Conservation (phyloP, 208 protist genomes). For the Crithidia bombi region DNA sequence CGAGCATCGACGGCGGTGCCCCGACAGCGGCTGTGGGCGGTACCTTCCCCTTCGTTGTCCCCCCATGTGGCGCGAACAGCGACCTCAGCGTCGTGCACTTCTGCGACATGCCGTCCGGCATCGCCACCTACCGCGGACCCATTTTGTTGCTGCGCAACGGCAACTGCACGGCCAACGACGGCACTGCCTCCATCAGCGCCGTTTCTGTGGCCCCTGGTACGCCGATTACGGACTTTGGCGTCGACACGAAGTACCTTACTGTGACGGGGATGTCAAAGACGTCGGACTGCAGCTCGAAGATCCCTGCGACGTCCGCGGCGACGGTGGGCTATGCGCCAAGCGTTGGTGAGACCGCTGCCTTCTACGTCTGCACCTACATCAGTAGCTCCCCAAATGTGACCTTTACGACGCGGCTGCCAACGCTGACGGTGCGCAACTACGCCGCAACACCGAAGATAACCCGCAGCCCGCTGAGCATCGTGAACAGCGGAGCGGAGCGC, state of each 20-base stretch:
- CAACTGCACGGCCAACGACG: constrained; percentile 11
- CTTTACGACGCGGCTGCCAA: constrained; percentile 46
- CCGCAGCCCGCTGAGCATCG: constrained; percentile 36
- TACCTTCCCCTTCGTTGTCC: constrained; percentile 2
- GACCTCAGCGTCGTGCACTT: constrained; percentile 12
- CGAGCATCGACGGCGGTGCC: not conserved
- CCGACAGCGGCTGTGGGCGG: not conserved
- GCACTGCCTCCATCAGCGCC: constrained; percentile 32
- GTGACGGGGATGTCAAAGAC: constrained; percentile 29
- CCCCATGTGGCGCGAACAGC: constrained; percentile 18
- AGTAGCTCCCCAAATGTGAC: constrained; percentile 20
- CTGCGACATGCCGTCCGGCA: constrained; percentile 25
- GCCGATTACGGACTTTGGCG: constrained; percentile 45
- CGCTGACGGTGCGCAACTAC: constrained; percentile 47
- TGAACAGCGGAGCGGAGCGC: constrained; percentile 11
- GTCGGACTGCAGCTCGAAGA: constrained; percentile 21
- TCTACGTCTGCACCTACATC: constrained; percentile 53
- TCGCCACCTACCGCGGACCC: constrained; percentile 26
- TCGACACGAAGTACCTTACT: constrained; percentile 33
- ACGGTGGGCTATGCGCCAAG: constrained; percentile 38
- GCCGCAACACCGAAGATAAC: constrained; percentile 26
- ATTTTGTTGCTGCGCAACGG: constrained; percentile 26
- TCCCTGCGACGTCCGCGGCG: constrained; percentile 4
- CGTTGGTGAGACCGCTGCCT: constrained; percentile 31
- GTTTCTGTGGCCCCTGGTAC: constrained; percentile 34